These are phyloP conservation scores for Deinandra increscens DNA, from an alignment of 129 eudicot genomes.

Conservation along the genomic window DNA sequence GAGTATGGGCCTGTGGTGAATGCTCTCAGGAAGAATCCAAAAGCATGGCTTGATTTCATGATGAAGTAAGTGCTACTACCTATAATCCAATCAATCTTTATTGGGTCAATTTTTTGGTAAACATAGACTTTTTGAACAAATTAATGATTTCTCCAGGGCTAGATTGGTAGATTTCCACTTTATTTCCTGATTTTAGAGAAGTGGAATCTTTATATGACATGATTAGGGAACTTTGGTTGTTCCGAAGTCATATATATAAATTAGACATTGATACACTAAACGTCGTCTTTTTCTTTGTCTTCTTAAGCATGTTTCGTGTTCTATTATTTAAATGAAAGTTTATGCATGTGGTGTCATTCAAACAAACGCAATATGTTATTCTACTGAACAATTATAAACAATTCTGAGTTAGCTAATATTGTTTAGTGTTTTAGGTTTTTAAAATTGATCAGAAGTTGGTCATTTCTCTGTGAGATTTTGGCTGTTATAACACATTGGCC, in stretches of 20 bases:
- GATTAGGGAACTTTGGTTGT: not conserved
- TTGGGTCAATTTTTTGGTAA: not conserved
- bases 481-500: slow-evolving; percentile 6
- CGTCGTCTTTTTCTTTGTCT: slow-evolving; percentile 25
- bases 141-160: not conserved
- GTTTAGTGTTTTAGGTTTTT: slow-evolving; percentile 1
- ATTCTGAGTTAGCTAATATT: slow-evolving; percentile 5
- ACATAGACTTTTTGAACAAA: not conserved
- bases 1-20: slow-evolving; percentile 88
- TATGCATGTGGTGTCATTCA: slow-evolving; percentile 21
- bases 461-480: slow-evolving; percentile 15
- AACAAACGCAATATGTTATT: slow-evolving; percentile 7
- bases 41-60: slow-evolving; percentile 99
- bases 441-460: slow-evolving; percentile 10
- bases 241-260: slow-evolving; percentile 8
- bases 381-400: slow-evolving; percentile 1
- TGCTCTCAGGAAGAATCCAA: slow-evolving; percentile 84
- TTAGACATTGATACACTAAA: slow-evolving; percentile 23
- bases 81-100: not conserved
- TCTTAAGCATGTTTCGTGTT: slow-evolving; percentile 19
- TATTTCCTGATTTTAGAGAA: slow-evolving; percentile 8
- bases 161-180: slow-evolving; percentile 3
- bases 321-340: not conserved
- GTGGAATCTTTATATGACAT: slow-evolving; percentile 15
- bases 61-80: slow-evolving; percentile 71